Evolutionary conservation across 176 grass and related monocot species (phyloP).

Genomic region (Bromus sterilis): DNA sequence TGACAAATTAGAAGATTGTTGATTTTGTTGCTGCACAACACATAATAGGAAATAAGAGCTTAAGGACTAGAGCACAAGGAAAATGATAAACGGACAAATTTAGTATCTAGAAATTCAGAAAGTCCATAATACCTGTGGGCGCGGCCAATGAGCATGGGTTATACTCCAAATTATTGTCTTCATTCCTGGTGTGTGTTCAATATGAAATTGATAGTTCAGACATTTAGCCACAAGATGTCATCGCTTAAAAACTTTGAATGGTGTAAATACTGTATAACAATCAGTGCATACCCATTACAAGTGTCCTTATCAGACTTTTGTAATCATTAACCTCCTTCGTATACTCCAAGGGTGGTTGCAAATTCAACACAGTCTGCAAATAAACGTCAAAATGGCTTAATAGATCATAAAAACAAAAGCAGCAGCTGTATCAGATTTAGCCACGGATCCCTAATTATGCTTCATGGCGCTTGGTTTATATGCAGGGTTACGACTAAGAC

Average conservation of each 20-base stretch:
- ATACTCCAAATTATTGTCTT: constrained; percentile 99
- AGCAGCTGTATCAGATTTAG: not conserved
- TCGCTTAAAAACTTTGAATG: constrained; percentile 7
- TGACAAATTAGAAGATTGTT: constrained; percentile 77
- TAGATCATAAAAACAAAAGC: not conserved
- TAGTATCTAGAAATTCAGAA: not conserved
- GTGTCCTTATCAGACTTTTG: constrained; percentile 94
- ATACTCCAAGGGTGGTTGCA: constrained; percentile 92
- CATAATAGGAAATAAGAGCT: constrained; percentile 28
- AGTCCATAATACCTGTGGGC: constrained; percentile 57
- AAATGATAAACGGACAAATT: constrained; percentile 3
- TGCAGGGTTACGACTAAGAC: not conserved
- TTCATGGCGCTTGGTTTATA: not conserved
- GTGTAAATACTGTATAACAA: constrained; percentile 12
- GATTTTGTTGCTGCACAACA: constrained; percentile 74
- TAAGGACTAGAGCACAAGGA: not conserved
- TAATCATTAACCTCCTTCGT: constrained; percentile 94
- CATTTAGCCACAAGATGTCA: not conserved
- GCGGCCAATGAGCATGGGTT: constrained; percentile 86
- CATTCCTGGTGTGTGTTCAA: constrained; percentile 64
- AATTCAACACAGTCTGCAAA: constrained; percentile 87
- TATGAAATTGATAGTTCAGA: constrained; percentile 13
- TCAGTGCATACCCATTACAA: constrained; percentile 73
- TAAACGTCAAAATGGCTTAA: constrained; percentile 9
- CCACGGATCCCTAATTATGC: not conserved